Base-by-base conservation (phyloP, 495 filamentous ascomycete genomes). In the Thozetella sp. region DNA sequence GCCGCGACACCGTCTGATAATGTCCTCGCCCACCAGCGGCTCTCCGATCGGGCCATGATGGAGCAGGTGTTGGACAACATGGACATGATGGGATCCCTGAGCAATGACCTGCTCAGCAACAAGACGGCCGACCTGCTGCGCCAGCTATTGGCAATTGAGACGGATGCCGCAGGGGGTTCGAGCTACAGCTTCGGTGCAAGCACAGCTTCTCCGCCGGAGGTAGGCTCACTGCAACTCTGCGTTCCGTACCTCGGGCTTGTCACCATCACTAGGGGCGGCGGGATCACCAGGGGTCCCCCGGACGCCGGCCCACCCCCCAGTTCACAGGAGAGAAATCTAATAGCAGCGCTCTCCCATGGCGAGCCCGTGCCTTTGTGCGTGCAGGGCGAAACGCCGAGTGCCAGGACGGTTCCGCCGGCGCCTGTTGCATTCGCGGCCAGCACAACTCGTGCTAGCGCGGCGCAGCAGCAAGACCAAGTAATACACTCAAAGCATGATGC, bases 31-130 rank as follows among this genome's bases (percentile, higher is more conserved):
- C 73, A 80, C 30, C 75, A 79, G 58, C 61, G 65, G 12, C 62
- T 63, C 17, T 65, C 67, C 46, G 79, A 82, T 62, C 72, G 73
- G 20, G 78, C 70, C 10, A 67, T 77, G 57, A 66, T 80, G 30
- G 76, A 80, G 26, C 70, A 75, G 50, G 64, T 63, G 10, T 67
- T 66, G 30, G 69, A 77, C 60, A 70, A 26, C 20, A 78, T 77
- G 69, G 68, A 71, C 25, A 58, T 63, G 22, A 27, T 76, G 24
- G 68, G 50, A 37, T 50, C 45, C 10, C n/a, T 69, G 2, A 77
- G 74, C 45, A 25, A 25, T 1, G 79, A 80, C 56, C 53, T 54
- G 12, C 50, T 79, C 2, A 69, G 58, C n/a, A 58, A 54, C 9
- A 58, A 74, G 50, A 72, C 67, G 43, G 69, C 65, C 15, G 58